phyloP scores from a whole-genome alignment of 1,284 basidiomycete genomes.

The Moesziomyces sp. region DNA sequence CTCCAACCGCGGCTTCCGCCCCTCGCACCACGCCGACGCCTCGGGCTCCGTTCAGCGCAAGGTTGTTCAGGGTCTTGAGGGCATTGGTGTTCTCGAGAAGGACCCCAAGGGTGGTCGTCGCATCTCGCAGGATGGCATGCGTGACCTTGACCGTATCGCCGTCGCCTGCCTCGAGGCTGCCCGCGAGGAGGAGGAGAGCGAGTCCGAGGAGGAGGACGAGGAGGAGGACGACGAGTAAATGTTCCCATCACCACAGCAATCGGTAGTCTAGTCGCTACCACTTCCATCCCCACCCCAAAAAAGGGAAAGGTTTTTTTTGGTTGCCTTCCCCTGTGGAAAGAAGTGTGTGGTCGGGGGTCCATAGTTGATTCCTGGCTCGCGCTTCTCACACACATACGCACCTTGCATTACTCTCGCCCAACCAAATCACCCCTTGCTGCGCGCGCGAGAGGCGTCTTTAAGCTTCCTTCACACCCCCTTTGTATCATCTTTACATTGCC shows the following conservation, averaged over 20 bases:
- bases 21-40: slow-evolving; percentile 87
- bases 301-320: background rate
- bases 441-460: no score
- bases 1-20: slow-evolving; percentile 88
- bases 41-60: slow-evolving; percentile 75
- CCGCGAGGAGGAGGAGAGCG: slow-evolving; percentile 86
- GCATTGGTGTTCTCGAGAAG: slow-evolving; percentile 97
- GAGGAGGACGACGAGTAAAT: slow-evolving; percentile 62
- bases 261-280: background rate
- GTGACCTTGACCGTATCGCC: slow-evolving; percentile 98
- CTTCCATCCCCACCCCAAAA: background rate
- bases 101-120: slow-evolving; percentile 90
- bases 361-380: no score
- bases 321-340: background rate
- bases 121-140: slow-evolving; percentile 94
- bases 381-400: no score
- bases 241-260: background rate
- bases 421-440: no score
- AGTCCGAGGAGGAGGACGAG: slow-evolving; percentile 84
- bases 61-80: slow-evolving; percentile 94
- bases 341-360: no score
- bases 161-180: slow-evolving; percentile 91
- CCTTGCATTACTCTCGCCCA: no score
- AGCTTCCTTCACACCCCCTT: no score
- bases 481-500: no score